Conservation (phyloP, 108 stramenopile species). For the Fragilaria crotonensis region DNA sequence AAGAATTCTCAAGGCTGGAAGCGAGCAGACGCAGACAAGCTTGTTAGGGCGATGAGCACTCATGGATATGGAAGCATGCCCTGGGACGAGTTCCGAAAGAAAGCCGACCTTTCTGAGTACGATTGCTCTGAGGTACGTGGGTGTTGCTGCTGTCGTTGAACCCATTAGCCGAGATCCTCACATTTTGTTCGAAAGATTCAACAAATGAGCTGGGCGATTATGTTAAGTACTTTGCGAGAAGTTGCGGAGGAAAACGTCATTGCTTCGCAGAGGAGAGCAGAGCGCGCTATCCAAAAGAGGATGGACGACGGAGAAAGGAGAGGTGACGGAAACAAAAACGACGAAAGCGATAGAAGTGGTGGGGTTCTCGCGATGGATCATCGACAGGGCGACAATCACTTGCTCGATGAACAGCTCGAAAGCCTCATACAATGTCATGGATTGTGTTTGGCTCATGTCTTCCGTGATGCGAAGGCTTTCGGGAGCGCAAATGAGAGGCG, state of each 20-base stretch:
- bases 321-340: conserved; percentile 1
- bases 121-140: no score
- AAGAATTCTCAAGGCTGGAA: conserved; percentile 28
- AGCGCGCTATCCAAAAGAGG: conserved; percentile 27
- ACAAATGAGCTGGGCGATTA: conserved; percentile 69
- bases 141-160: background rate
- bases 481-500: conserved; percentile 27
- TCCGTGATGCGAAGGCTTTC: conserved; percentile 42
- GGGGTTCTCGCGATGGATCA: no score
- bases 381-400: no score
- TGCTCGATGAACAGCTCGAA: no score
- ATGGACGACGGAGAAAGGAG: conserved; percentile 5
- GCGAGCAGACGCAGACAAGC: conserved; percentile 38
- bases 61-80: conserved; percentile 56
- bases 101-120: background rate
- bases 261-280: conserved; percentile 23
- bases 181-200: conserved; percentile 22
- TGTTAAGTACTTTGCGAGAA: conserved; percentile 50
- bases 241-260: conserved; percentile 43
- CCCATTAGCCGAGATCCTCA: background rate
- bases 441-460: conserved; percentile 32
- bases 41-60: conserved; percentile 35
- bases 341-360: conserved; percentile 11
- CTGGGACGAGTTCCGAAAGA: conserved; percentile 32
- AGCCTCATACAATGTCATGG: no score